Base-by-base conservation (phyloP, 176 grass and related monocot species). In the Cenchrus purpureus region DNA sequence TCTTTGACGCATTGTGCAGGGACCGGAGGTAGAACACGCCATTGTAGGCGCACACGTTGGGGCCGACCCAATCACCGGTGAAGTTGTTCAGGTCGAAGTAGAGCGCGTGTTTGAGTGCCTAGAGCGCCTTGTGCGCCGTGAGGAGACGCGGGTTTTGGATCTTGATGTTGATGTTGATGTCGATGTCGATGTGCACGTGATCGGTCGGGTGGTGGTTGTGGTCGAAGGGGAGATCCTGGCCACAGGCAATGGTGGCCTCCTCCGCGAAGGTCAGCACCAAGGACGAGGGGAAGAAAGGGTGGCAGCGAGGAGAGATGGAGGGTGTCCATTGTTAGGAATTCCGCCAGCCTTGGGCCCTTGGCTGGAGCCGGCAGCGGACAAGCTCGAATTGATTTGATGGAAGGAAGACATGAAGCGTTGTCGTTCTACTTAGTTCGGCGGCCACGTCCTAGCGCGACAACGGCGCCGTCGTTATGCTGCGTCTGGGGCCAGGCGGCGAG, bases 31-130 rank as follows among this genome's bases (percentile, higher is more conserved):
- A 87, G 16, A 67, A 48, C 4, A 87, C 85, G 12, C 85, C 85
- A 11, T 87, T 87, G 78, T 87, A 87, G 40, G 70, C 11, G 51
- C 85, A 87, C 78, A 87, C 85, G 40, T 87, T 71, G 51, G 76
- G 78, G 40, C 85, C 85, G 0, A 17, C 78, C 85, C 85, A 82
- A 17, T 87, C 59, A 2, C 37, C 70, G 40, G 85, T 87, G 85
- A 87, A 87, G 61, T 87, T 87, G 70, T 34, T 32, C 0, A 78
- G 85, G 40, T 82, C 85, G 1, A 78, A 87, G 51, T 82, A 67
- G 5, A 82, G 37, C 2, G 70, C 78, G 10, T 12, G 11, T 61
- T 66, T 82, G 7, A 87, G 8, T 50, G 78, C 50, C 3, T 51
- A 70, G 16, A 82, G 78, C 37, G 85, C 78, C 78, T 14, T 75